Percentiles rank a stretch among this genome's conserved stretches.
phyloP scores from a whole-genome alignment of 2,329 filamentous ascomycete species.

The Calonectria pauciramosa region DNA sequence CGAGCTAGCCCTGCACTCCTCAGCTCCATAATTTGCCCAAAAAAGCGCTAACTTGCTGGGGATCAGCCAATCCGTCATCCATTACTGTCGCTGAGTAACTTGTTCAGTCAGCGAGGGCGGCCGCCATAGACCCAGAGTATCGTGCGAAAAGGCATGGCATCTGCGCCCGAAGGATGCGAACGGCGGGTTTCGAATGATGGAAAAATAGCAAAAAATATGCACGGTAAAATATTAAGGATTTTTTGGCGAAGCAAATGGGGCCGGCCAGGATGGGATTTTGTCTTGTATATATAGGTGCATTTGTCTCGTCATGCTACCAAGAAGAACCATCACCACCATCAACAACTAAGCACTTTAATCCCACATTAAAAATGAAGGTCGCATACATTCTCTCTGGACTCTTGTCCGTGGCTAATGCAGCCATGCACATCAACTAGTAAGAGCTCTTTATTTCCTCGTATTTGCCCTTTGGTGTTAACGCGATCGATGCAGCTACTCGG shows the following conservation, averaged over 20 bases:
- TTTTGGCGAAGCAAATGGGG: neutral
- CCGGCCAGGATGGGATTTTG: neutral
- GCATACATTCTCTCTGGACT: conserved; percentile 6
- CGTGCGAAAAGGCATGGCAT: neutral
- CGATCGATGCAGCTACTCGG: conserved; percentile 12
- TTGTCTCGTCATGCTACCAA: neutral
- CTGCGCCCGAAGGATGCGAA: neutral
- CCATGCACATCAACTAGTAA: conserved; percentile 25
- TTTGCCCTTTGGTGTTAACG: neutral
- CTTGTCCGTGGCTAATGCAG: conserved; percentile 13
- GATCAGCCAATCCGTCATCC: conserved; percentile 7
- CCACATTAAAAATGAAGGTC: conserved; percentile 11
- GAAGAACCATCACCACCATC: neutral
- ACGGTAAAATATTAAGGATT: neutral
- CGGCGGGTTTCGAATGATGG: neutral
- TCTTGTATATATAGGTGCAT: neutral
- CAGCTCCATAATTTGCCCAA: neutral
- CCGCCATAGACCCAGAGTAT: neutral
- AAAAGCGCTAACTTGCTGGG: neutral
- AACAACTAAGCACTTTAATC: neutral
- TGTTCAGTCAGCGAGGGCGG: neutral
- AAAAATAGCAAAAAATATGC: neutral
- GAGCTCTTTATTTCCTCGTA: neutral
- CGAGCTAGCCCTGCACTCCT: neutral
- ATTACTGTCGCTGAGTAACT: conserved; percentile 13